Conservation (phyloP, 2,329 filamentous ascomycete species). For the Cercospora zeina region DNA sequence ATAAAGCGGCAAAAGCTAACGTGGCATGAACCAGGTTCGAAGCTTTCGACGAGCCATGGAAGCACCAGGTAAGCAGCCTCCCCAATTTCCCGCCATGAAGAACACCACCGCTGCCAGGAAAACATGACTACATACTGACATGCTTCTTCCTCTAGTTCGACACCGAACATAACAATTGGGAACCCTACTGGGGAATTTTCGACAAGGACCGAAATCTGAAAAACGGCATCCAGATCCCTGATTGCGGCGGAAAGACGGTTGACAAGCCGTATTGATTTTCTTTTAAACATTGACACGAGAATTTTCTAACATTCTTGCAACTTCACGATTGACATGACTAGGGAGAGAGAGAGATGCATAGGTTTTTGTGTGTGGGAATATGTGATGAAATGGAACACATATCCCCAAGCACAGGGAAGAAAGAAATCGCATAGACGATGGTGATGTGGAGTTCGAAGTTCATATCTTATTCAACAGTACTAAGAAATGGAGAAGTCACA, state of each 20-base stretch:
- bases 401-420: no score
- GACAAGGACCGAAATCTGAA: conserved; percentile 83
- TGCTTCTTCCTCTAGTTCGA: conserved; percentile 2
- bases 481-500: no score
- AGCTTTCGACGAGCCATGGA: conserved; percentile 97
- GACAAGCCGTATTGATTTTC: conserved; percentile 30
- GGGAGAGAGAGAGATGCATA: neutral
- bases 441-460: neutral
- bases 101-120: neutral
- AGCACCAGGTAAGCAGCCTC: conserved; percentile 66
- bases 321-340: conserved; percentile 6
- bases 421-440: neutral
- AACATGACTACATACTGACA: neutral
- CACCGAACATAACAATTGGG: conserved; percentile 67
- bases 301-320: neutral
- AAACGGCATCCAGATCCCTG: conserved; percentile 77
- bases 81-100: neutral
- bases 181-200: conserved; percentile 93
- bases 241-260: conserved; percentile 72
- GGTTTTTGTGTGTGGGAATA: neutral
- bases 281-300: neutral
- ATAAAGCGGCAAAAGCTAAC: conserved; percentile 11
- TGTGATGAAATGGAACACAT: neutral
- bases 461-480: no score
- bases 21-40: conserved; percentile 62